A percentile compares a stretch with the other conserved stretches of the same genome.
Conservation (phyloP, 371 early-diverging fungal genomes). For the Mucor piriformis region DNA sequence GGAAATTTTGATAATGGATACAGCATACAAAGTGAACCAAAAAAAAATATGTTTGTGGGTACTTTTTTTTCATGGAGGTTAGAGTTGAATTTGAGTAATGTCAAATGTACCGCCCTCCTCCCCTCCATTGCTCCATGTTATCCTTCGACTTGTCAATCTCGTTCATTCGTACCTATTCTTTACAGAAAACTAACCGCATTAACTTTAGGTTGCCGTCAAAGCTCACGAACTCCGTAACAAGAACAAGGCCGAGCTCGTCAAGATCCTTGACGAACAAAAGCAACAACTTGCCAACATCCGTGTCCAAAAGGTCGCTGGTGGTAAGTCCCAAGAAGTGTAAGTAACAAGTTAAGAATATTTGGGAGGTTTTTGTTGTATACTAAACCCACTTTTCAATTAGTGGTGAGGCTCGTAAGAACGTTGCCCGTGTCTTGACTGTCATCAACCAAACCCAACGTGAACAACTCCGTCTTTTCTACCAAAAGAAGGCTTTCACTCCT, state of each 20-base stretch:
- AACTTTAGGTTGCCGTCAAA: constrained; percentile 76
- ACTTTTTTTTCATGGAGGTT: too few relatives aligned
- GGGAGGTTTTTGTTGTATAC: neutral
- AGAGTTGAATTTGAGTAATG: too few relatives aligned
- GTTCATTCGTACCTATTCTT: neutral
- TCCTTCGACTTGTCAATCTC: neutral
- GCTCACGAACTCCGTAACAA: constrained; percentile 90
- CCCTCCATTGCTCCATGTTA: too few relatives aligned
- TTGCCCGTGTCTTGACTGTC: constrained; percentile 94
- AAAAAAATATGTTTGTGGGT: neutral
- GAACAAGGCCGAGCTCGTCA: constrained; percentile 87
- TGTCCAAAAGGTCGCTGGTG: constrained; percentile 90
- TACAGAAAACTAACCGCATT: neutral
- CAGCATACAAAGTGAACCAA: neutral
- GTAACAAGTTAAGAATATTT: constrained; percentile 16
- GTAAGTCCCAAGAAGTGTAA: constrained; percentile 83
- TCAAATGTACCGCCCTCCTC: too few relatives aligned
- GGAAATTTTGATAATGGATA: neutral
- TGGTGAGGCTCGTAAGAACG: constrained; percentile 85
- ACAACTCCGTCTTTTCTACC: constrained; percentile 81
- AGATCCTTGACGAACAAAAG: constrained; percentile 92
- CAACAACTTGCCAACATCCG: constrained; percentile 88
- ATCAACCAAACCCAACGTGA: constrained; percentile 90
- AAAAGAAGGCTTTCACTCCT: constrained; percentile 90
- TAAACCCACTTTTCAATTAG: constrained; percentile 27